A percentile compares a stretch with the other conserved stretches of the same genome.
Conservation (phyloP, 208 protist genomes). For the Angomonas deanei region DNA sequence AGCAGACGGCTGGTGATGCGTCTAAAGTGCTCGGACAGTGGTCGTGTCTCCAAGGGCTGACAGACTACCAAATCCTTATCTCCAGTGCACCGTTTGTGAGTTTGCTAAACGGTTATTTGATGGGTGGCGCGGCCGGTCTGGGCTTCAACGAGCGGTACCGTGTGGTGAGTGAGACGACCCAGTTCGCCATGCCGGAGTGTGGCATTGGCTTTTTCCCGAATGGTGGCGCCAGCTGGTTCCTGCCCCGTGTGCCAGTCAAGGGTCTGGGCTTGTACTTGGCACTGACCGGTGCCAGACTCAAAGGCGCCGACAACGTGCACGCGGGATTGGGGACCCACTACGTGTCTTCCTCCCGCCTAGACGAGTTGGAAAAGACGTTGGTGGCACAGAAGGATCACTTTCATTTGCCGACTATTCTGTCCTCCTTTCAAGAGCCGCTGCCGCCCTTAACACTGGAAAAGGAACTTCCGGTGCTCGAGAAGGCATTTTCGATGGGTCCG, state of each 20-base stretch:
- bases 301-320: constrained; percentile 57
- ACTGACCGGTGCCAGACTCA: constrained; percentile 55
- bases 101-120: constrained; percentile 58
- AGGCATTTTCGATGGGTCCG: constrained; percentile 23
- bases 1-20: constrained; percentile 12
- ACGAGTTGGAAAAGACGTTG: constrained; percentile 24
- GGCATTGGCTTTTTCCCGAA: constrained; percentile 68
- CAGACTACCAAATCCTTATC: constrained; percentile 49
- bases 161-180: constrained; percentile 50
- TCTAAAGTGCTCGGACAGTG: constrained; percentile 20
- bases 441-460: constrained; percentile 36
- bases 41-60: constrained; percentile 47
- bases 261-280: constrained; percentile 57
- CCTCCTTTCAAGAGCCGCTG: constrained; percentile 26
- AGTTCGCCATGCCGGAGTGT: constrained; percentile 83
- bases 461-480: constrained; percentile 29
- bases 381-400: constrained; percentile 10
- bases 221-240: constrained; percentile 44
- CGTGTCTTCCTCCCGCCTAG: constrained; percentile 18
- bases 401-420: constrained; percentile 20
- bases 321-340: constrained; percentile 69
- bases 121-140: constrained; percentile 71
- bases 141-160: constrained; percentile 51
- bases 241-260: constrained; percentile 22
- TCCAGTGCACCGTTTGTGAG: constrained; percentile 24